Conservation (phyloP, 1,139 yeast species). For the Candida smagusa region DNA sequence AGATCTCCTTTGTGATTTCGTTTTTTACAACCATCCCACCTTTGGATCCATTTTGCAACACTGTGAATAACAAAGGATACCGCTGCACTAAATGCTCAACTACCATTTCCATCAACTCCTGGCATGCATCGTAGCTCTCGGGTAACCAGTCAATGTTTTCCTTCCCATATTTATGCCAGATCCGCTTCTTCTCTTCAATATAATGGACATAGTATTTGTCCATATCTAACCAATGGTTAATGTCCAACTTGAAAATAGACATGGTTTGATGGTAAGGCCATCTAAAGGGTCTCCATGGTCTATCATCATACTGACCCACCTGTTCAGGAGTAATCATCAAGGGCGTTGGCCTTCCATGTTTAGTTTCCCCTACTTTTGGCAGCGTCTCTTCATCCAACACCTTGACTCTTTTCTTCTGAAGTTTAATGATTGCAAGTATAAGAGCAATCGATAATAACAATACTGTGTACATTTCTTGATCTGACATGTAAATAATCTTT, state of each 20-base stretch:
- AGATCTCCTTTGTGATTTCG: slow-evolving; percentile 56
- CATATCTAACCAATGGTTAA: slow-evolving; percentile 79
- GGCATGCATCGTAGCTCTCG: slow-evolving; percentile 60
- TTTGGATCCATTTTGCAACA: slow-evolving; percentile 19
- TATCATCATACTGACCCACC: slow-evolving; percentile 61
- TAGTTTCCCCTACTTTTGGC: slow-evolving; percentile 6
- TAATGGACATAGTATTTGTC: slow-evolving; percentile 70
- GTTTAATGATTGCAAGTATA: slow-evolving; percentile 8
- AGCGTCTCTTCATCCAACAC: slow-evolving; percentile 9
- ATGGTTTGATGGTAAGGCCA: slow-evolving; percentile 82
- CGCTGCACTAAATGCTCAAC: slow-evolving; percentile 56
- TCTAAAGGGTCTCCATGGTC: slow-evolving; percentile 81
- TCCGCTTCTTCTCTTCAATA: slow-evolving; percentile 57
- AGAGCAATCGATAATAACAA: slow-evolving; percentile 1
- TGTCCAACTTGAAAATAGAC: slow-evolving; percentile 67
- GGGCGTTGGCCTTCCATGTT: slow-evolving; percentile 44
- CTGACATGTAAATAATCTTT: too few species aligned
- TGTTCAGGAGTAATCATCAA: slow-evolving; percentile 64
- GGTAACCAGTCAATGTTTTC: slow-evolving; percentile 67
- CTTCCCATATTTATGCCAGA: slow-evolving; percentile 55
- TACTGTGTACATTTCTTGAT: too few species aligned
- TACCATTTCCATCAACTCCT: slow-evolving; percentile 63
- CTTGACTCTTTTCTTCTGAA: slow-evolving; percentile 3
- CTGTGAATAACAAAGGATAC: slow-evolving; percentile 61
- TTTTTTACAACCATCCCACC: slow-evolving; percentile 52